These are phyloP conservation scores for Trifolium fragiferum DNA, from an alignment of 306 rosid species.

Conservation along the genomic window DNA sequence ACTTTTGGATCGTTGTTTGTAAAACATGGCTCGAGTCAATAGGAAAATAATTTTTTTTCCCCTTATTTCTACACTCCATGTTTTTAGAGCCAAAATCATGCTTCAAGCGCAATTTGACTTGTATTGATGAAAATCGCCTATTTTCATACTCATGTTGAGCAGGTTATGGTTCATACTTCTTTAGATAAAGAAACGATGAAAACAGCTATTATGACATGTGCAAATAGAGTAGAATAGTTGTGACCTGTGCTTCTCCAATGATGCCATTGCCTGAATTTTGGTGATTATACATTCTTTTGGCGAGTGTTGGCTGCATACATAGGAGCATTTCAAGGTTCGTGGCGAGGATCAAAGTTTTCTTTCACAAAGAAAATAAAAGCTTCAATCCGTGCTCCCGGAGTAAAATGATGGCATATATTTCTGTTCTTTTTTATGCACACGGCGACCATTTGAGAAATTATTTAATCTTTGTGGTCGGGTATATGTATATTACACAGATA, in stretches of 20 bases:
- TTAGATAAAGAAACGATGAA: slow-evolving; percentile 79
- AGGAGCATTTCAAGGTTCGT: slow-evolving; percentile 39
- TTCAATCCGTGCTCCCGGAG: not conserved
- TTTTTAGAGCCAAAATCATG: not conserved
- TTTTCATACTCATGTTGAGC: slow-evolving; percentile 39
- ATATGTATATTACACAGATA: not conserved
- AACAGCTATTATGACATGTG: slow-evolving; percentile 66
- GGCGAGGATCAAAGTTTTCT: slow-evolving; percentile 23
- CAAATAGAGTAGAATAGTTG: slow-evolving; percentile 71
- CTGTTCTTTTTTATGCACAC: slow-evolving; percentile 7
- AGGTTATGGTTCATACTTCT: slow-evolving; percentile 84
- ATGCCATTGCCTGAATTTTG: slow-evolving; percentile 25
- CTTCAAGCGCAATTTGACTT: slow-evolving; percentile 3
- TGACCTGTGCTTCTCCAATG: slow-evolving; percentile 28
- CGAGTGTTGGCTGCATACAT: slow-evolving; percentile 33
- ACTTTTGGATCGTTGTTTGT: not conserved
- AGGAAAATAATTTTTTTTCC: not conserved
- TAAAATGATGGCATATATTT: slow-evolving; percentile 15
- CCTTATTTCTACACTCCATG: not conserved
- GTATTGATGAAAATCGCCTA: slow-evolving; percentile 8
- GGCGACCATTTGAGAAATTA: slow-evolving; percentile 32
- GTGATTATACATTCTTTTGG: slow-evolving; percentile 30
- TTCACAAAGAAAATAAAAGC: slow-evolving; percentile 7
- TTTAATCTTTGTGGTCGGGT: slow-evolving; percentile 4
- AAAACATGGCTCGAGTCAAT: not conserved